Percentiles rank a stretch among this genome's conserved stretches.
Evolutionary conservation across 164 flowering plant species (phyloP).

Genomic region (Chimonanthus salicifolius): DNA sequence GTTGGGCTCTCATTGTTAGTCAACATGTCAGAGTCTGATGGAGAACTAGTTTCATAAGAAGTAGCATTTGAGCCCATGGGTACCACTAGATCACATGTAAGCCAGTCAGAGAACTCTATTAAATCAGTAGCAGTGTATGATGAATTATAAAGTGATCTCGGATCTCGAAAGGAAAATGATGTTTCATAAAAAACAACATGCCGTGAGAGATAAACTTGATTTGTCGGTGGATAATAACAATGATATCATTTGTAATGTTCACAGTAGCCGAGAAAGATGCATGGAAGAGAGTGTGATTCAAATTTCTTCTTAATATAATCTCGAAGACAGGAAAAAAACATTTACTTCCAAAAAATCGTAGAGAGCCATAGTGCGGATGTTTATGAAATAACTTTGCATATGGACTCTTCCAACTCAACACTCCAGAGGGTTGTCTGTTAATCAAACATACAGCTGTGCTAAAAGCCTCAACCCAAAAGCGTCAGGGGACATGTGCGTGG

Average conservation of each 20-base stretch:
- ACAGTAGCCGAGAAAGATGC: neutral
- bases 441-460: neutral
- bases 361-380: neutral
- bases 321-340: neutral
- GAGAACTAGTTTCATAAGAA: no score
- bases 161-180: neutral
- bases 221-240: no score
- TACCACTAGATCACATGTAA: neutral
- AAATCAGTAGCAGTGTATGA: neutral
- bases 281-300: neutral
- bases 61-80: neutral
- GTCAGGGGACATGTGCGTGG: neutral
- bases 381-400: neutral
- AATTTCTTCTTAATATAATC: neutral
- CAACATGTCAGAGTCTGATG: neutral
- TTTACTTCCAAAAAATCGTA: neutral
- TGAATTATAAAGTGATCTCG: neutral
- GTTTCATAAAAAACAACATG: neutral
- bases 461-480: conserved; percentile 12
- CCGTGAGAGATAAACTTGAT: no score
- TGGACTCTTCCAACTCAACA: neutral
- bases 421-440: neutral
- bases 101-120: no score
- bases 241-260: neutral
- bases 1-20: neutral